Base-by-base conservation (phyloP, 2,329 filamentous ascomycete species). In the Cladobotryum mycophilum region DNA sequence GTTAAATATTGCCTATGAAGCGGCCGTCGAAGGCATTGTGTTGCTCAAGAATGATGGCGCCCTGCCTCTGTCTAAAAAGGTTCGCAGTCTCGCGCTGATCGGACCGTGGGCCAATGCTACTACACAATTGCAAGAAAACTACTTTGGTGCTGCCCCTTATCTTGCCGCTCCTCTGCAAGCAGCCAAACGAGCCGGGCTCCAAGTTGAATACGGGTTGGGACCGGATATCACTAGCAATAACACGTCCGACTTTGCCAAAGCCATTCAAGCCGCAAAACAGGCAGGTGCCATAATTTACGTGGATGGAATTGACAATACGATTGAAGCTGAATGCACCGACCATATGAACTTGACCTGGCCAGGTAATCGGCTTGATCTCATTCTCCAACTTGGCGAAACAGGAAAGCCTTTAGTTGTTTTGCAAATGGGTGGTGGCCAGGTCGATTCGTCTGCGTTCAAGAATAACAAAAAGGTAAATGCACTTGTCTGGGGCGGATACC, bases 1-100 rank as follows among this genome's bases (percentile, higher is more conserved):
- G 7, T 40, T 35, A 42, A 47, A 51, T 36, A 48, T 51, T 2
- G 42, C 45, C 1, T 54, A 52, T 15, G 49, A 78, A 55, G 68
- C 85, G 33, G 77, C 78, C n/a, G 72, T 80, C 53, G 76, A 83
- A 55, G 75, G 76, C 15, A 80, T 80, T 33, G 78, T 83, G 2
- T 62, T 81, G 3, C 64, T 81, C 37, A 80, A 79, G 64, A 92
- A 91, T 51, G 76, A 76, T 20, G 76, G 80, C 47, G 71, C 81
- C 2, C 65, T 81, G n/a, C 78, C 78, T 3, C 59, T 81, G 17
- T 47, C 49, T n/a, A 47, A 47, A n/a, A 47, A 51, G 18, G 45
- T 51, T 17, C 40, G 34, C 34, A 51, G 45, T 38, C 33, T 51
- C 14, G 59, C 59, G 4, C 47, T 67, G 9, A 54, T 67, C 20